phyloP scores from a whole-genome alignment of 768 basidiomycete genomes.

The Suillus subluteus region DNA sequence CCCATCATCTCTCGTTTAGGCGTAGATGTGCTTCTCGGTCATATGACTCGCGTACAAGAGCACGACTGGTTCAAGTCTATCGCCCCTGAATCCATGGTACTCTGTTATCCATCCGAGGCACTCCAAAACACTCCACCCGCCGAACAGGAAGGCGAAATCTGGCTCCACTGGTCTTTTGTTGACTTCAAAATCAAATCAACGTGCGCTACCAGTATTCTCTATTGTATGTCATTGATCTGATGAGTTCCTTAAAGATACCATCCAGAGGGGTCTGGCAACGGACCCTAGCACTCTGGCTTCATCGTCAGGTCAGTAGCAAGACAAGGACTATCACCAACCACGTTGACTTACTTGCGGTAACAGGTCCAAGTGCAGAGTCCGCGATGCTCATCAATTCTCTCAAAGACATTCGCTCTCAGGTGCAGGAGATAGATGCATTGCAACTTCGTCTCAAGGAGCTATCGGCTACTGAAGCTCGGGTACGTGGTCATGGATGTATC shows the following conservation, averaged over 20 bases:
- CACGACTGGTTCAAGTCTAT: constrained; percentile 92
- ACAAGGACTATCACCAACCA: background rate
- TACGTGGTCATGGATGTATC: constrained; percentile 20
- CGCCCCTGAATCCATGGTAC: constrained; percentile 81
- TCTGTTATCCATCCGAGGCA: constrained; percentile 46
- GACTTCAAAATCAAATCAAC: constrained; percentile 99
- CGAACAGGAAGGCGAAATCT: constrained; percentile 80
- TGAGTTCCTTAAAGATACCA: constrained; percentile 53
- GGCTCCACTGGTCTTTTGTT: constrained; percentile 98
- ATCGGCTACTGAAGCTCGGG: constrained; percentile 40
- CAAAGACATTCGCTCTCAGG: constrained; percentile 80
- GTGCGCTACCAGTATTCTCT: constrained; percentile 42
- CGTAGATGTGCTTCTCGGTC: constrained; percentile 83
- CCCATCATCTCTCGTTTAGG: constrained; percentile 91
- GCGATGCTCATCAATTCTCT: constrained; percentile 83
- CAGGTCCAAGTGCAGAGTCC: constrained; percentile 75
- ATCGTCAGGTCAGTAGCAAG: constrained; percentile 51
- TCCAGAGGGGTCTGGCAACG: constrained; percentile 71
- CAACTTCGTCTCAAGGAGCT: constrained; percentile 58
- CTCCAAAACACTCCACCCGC: constrained; percentile 20
- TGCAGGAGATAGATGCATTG: constrained; percentile 75
- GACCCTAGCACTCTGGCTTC: constrained; percentile 70
- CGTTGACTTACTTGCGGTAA: constrained; percentile 11
- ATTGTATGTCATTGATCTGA: constrained; percentile 1
- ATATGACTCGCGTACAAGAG: constrained; percentile 86